Percentiles rank a stretch among this genome's conserved stretches.
phyloP scores from a whole-genome alignment of 2,329 filamentous ascomycete genomes.

The Trichoderma sp. region DNA sequence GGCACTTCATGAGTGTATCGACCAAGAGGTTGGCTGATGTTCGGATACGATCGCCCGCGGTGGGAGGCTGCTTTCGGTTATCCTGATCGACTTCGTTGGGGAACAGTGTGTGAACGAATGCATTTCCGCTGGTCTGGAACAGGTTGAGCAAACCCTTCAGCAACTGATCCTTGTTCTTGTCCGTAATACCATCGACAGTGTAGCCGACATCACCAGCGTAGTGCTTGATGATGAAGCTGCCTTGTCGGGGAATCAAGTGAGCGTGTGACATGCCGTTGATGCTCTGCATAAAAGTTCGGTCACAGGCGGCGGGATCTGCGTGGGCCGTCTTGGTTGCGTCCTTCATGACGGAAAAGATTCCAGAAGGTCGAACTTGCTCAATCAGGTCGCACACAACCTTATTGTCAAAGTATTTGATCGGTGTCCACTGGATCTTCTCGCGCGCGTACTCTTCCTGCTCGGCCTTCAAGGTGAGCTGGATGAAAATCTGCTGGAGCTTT shows the following conservation, averaged over 20 bases:
- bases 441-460: conserved; percentile 97
- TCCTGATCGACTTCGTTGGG: conserved; percentile 93
- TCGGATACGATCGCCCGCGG: conserved; percentile 95
- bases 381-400: conserved; percentile 98
- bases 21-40: conserved; percentile 93
- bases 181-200: conserved; percentile 93
- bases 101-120: conserved; percentile 86
- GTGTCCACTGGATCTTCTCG: conserved; percentile 97
- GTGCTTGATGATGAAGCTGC: conserved; percentile 97
- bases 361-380: conserved; percentile 84
- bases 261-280: conserved; percentile 89
- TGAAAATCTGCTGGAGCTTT: conserved; percentile 98
- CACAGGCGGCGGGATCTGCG: conserved; percentile 89
- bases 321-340: conserved; percentile 98
- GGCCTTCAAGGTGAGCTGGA: conserved; percentile 92
- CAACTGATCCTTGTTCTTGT: conserved; percentile 98
- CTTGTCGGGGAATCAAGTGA: conserved; percentile 88
- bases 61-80: conserved; percentile 90
- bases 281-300: conserved; percentile 92
- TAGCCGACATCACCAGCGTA: conserved; percentile 97
- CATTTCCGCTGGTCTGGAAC: conserved; percentile 79
- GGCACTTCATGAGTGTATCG: conserved; percentile 93
- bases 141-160: conserved; percentile 91
- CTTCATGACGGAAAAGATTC: conserved; percentile 93
- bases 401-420: conserved; percentile 99